phyloP scores from a whole-genome alignment of 805 yeast genomes.

The Candida krabiensis region DNA sequence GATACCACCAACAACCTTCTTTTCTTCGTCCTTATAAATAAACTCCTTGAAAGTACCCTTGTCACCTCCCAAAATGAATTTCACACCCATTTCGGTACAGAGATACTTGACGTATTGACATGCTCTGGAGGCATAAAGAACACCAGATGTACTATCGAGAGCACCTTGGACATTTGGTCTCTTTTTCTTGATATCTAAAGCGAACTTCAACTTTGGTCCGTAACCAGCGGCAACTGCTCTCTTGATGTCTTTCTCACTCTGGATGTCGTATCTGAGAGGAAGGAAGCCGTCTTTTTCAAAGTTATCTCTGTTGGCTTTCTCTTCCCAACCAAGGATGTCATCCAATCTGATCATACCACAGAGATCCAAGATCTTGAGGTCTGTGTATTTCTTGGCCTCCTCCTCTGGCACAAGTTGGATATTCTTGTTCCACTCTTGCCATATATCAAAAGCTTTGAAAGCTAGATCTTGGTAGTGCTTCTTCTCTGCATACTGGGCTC shows the following conservation, averaged over 20 bases:
- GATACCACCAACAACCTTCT: slow-evolving; percentile 28
- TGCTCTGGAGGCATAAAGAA: slow-evolving; percentile 36
- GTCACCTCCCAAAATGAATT: slow-evolving; percentile 32
- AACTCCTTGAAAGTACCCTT: slow-evolving; percentile 29
- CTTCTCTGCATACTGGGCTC: slow-evolving; percentile 40
- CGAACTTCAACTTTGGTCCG: slow-evolving; percentile 25
- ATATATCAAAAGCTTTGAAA: slow-evolving; percentile 25
- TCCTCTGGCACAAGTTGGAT: slow-evolving; percentile 22
- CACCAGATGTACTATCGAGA: slow-evolving; percentile 34
- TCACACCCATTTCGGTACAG: slow-evolving; percentile 33
- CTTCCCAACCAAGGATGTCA: slow-evolving; percentile 28
- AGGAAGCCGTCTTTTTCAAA: slow-evolving; percentile 30
- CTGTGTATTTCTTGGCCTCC: slow-evolving; percentile 25
- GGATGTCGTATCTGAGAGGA: slow-evolving; percentile 31
- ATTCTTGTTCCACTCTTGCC: slow-evolving; percentile 29
- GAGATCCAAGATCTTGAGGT: slow-evolving; percentile 26
- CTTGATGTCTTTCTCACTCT: slow-evolving; percentile 27
- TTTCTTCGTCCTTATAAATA: slow-evolving; percentile 15
- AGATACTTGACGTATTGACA: slow-evolving; percentile 30
- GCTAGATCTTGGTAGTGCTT: slow-evolving; percentile 35
- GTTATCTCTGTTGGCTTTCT: slow-evolving; percentile 21
- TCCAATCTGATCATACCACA: slow-evolving; percentile 32
- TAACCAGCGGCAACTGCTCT: slow-evolving; percentile 34
- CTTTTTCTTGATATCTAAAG: slow-evolving; percentile 15
- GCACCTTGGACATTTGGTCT: slow-evolving; percentile 22